A percentile compares a stretch with the other conserved stretches of the same genome.
Conservation (phyloP, 371 early-diverging fungal species). For the Entomophthora muscae region DNA sequence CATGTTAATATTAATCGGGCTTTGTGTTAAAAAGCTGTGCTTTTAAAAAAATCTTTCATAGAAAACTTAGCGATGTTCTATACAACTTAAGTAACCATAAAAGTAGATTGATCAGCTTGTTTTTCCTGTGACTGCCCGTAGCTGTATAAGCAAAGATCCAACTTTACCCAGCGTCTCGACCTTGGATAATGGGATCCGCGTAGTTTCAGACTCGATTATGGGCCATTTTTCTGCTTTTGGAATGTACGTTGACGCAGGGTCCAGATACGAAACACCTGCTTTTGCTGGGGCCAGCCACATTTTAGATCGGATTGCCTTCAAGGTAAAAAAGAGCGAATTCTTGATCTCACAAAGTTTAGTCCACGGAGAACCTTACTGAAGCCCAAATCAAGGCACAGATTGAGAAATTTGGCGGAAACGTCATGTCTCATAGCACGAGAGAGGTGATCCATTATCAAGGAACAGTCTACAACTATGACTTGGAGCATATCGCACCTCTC, state of each 20-base stretch:
- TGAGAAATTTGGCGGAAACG: constrained; percentile 76
- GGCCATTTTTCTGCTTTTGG: constrained; percentile 83
- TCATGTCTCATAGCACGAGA: constrained; percentile 75
- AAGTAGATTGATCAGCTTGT: background rate
- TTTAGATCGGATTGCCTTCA: constrained; percentile 82
- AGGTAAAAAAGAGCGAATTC: constrained; percentile 24
- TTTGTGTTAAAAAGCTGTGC: no score
- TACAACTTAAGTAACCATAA: no score
- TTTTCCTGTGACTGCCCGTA: background rate
- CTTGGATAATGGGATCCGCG: constrained; percentile 70
- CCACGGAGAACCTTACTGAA: constrained; percentile 37
- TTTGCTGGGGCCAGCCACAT: constrained; percentile 65
- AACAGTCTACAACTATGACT: constrained; percentile 69
- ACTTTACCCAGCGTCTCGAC: constrained; percentile 35
- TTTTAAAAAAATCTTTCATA: no score
- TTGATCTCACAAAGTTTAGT: constrained; percentile 15
- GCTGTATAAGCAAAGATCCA: constrained; percentile 4
- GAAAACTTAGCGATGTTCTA: no score
- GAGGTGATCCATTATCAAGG: constrained; percentile 91
- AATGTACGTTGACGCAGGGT: constrained; percentile 78
- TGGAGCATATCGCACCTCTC: constrained; percentile 44
- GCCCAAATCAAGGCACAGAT: constrained; percentile 55
- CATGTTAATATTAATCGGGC: no score
- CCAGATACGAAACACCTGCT: constrained; percentile 57
- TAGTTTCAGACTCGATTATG: constrained; percentile 58